A percentile compares a stretch with the other conserved stretches of the same genome.
Conservation (phyloP, 1,284 basidiomycete genomes). For the Sporisorium sorghi region DNA sequence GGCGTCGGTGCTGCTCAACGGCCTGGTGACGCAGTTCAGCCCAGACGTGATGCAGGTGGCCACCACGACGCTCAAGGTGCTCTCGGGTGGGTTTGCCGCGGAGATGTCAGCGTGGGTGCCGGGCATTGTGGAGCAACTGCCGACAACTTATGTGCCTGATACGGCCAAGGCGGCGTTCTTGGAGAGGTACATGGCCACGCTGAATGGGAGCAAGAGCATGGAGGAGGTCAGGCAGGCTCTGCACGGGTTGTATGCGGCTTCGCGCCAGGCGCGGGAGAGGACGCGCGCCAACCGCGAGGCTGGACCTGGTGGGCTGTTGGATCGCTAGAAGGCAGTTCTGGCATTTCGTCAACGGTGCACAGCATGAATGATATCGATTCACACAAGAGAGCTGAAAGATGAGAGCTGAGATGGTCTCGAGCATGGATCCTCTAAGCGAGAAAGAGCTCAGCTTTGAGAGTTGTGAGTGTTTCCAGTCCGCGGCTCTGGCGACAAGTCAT, state of each 20-base stretch:
- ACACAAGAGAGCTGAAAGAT: too few relatives aligned
- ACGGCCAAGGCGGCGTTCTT: slow-evolving; percentile 82
- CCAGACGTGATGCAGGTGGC: slow-evolving; percentile 83
- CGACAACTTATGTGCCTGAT: slow-evolving; percentile 75
- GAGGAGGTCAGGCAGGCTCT: slow-evolving; percentile 57
- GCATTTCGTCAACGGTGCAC: too few relatives aligned
- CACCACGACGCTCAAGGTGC: slow-evolving; percentile 80
- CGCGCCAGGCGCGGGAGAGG: slow-evolving; percentile 60
- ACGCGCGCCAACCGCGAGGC: slow-evolving; percentile 27
- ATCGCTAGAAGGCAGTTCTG: too few relatives aligned
- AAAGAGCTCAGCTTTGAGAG: too few relatives aligned
- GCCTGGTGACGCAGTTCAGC: slow-evolving; percentile 80
- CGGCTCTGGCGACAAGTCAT: background rate
- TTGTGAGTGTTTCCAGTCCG: background rate
- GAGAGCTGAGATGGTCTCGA: too few relatives aligned
- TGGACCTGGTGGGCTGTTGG: slow-evolving; percentile 26
- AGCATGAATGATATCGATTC: background rate
- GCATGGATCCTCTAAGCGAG: background rate
- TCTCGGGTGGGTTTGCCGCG: slow-evolving; percentile 77
- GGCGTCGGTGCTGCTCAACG: slow-evolving; percentile 78
- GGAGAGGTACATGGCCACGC: slow-evolving; percentile 66
- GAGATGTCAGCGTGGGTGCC: slow-evolving; percentile 81
- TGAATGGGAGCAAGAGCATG: slow-evolving; percentile 23
- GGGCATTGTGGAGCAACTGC: slow-evolving; percentile 78
- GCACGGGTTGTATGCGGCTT: slow-evolving; percentile 53